Conservation (phyloP, 257 asterid genomes). For the Ocimum tenuiflorum region DNA sequence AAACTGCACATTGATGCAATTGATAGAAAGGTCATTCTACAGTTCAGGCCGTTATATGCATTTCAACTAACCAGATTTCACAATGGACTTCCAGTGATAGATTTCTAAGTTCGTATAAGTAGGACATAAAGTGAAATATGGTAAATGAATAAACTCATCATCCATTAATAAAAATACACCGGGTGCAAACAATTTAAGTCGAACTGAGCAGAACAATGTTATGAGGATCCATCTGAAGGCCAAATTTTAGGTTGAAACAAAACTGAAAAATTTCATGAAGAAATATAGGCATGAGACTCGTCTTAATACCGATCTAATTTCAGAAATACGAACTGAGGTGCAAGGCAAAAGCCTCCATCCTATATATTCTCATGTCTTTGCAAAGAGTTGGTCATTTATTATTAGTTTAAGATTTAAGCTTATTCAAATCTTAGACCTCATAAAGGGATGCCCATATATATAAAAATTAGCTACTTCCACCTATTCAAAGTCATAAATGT, state of each 20-base stretch:
- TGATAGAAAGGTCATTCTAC: slow-evolving; percentile 1
- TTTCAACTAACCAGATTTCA: not conserved
- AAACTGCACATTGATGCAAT: slow-evolving; percentile 23
- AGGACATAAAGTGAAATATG: not conserved
- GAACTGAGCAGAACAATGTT: not conserved
- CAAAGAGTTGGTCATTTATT: not conserved
- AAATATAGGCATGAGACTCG: not conserved
- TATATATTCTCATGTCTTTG: not conserved
- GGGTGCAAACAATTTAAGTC: not conserved
- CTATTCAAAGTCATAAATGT: too few relatives aligned
- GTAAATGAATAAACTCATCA: not conserved
- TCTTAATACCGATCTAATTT: not conserved
- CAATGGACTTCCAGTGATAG: not conserved
- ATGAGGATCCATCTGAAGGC: not conserved
- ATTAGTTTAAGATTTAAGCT: not conserved
- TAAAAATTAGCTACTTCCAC: too few relatives aligned
- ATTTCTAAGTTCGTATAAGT: not conserved
- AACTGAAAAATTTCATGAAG: not conserved
- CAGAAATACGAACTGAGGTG: too few relatives aligned
- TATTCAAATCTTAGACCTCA: not conserved
- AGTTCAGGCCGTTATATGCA: not conserved
- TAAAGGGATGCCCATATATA: not conserved
- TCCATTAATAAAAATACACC: not conserved
- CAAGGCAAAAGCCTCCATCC: too few relatives aligned
- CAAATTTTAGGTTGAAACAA: not conserved